These are phyloP conservation scores for Myriosclerotinia curreyana DNA, from an alignment of 2,329 filamentous ascomycete species.

Conservation along the genomic window DNA sequence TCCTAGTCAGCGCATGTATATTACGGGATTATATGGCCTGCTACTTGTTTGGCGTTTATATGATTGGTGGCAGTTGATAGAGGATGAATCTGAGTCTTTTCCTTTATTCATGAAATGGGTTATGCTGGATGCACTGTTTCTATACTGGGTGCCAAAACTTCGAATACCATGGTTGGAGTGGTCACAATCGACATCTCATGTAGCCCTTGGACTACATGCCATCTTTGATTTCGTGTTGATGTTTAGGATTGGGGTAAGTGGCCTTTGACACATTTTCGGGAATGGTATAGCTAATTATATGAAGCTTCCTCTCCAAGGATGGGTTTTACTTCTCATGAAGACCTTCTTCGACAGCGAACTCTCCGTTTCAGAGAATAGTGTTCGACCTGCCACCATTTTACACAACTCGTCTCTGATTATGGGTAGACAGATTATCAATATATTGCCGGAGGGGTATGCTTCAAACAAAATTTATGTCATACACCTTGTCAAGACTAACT, in stretches of 20 bases:
- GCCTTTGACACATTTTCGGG: neutral
- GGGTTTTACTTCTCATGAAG: constrained; percentile 70
- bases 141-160: constrained; percentile 82
- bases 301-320: constrained; percentile 70
- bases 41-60: constrained; percentile 82
- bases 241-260: constrained; percentile 77
- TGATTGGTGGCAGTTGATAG: constrained; percentile 75
- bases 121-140: constrained; percentile 76
- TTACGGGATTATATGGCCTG: constrained; percentile 71
- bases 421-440: constrained; percentile 96
- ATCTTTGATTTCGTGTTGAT: constrained; percentile 80
- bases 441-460: constrained; percentile 81
- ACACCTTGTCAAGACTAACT: constrained; percentile 19
- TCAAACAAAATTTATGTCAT: neutral
- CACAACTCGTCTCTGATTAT: constrained; percentile 92
- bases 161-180: constrained; percentile 97
- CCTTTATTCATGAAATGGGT: constrained; percentile 94
- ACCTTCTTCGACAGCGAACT: constrained; percentile 89
- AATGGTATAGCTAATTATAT: constrained; percentile 24
- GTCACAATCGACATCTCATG: constrained; percentile 61
- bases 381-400: constrained; percentile 82
- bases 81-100: constrained; percentile 83
- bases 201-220: constrained; percentile 69
- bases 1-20: constrained; percentile 86
- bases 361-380: constrained; percentile 87